These are phyloP conservation scores for Durotheca rogersii DNA, from an alignment of 495 filamentous ascomycete species.

Conservation along the genomic window DNA sequence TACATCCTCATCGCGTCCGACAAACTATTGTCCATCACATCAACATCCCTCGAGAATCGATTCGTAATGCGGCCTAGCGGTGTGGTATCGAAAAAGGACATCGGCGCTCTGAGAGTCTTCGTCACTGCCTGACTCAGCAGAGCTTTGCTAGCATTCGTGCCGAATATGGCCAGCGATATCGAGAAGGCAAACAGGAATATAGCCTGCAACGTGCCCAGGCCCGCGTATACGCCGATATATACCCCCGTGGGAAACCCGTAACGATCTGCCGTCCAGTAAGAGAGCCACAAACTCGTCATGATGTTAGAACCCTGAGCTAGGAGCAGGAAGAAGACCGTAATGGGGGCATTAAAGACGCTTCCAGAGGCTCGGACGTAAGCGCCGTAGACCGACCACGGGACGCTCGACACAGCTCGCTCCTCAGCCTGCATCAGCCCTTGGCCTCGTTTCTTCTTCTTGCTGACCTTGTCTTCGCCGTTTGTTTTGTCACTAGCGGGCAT, in stretches of 20 bases:
- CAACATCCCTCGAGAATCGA: conserved; percentile 92
- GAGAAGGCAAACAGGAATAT: conserved; percentile 74
- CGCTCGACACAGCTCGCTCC: conserved; percentile 78
- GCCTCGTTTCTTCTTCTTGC: conserved; percentile 63
- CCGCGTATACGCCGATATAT: conserved; percentile 88
- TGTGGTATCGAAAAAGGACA: conserved; percentile 98
- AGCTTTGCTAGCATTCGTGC: conserved; percentile 75
- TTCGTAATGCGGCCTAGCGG: conserved; percentile 96
- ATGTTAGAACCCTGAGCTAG: conserved; percentile 81
- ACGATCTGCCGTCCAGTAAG: conserved; percentile 83
- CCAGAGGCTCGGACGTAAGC: conserved; percentile 82
- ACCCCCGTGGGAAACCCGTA: conserved; percentile 62
- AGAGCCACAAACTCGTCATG: conserved; percentile 84
- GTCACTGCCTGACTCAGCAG: conserved; percentile 82
- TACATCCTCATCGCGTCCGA: conserved; percentile 93
- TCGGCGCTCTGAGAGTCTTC: conserved; percentile 81
- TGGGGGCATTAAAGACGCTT: conserved; percentile 64
- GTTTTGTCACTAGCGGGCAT: conserved; percentile 43
- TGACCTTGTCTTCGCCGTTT: conserved; percentile 51
- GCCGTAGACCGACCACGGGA: conserved; percentile 79
- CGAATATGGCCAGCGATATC: conserved; percentile 68
- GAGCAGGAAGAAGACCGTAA: conserved; percentile 65
- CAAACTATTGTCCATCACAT: conserved; percentile 92
- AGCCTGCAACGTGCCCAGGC: conserved; percentile 67
- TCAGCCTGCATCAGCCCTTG: conserved; percentile 85